phyloP scores from a whole-genome alignment of 306 rosid genomes.

The Quercus dentata region DNA sequence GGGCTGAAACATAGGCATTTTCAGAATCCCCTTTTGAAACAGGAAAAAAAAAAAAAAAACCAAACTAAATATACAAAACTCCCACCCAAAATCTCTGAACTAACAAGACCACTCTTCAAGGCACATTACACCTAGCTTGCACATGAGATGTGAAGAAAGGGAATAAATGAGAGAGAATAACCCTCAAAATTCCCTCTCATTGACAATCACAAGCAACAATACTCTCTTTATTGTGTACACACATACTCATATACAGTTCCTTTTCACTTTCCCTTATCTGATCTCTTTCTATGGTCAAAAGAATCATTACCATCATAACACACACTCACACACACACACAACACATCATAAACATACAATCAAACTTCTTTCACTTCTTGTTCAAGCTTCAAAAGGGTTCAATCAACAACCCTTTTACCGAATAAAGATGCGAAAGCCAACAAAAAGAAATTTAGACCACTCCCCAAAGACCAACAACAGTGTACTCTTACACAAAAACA shows the following conservation, averaged over 20 bases:
- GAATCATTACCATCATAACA: constrained; percentile 46
- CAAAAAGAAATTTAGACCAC: constrained; percentile 30
- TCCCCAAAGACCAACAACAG: constrained; percentile 30
- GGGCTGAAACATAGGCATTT: constrained; percentile 76
- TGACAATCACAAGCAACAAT: constrained; percentile 26
- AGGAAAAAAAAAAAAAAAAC: background rate
- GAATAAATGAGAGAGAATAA: background rate
- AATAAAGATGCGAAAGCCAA: constrained; percentile 25
- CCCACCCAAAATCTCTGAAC: constrained; percentile 22
- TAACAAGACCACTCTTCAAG: constrained; percentile 36
- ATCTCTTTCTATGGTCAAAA: constrained; percentile 61
- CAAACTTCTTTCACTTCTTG: constrained; percentile 41
- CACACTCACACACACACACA: background rate
- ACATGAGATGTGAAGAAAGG: constrained; percentile 17
- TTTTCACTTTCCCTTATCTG: constrained; percentile 31
- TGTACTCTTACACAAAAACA: constrained; percentile 1
- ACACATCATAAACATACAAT: constrained; percentile 49
- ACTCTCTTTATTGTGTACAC: constrained; percentile 28
- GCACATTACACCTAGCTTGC: constrained; percentile 36
- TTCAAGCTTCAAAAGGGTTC: constrained; percentile 40
- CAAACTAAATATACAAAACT: constrained; percentile 12
- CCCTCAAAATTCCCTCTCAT: constrained; percentile 6
- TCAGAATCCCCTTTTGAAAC: constrained; percentile 6
- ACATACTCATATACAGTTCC: background rate
- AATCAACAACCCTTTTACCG: constrained; percentile 33